Base-by-base conservation (phyloP, 495 filamentous ascomycete genomes). In the Penicillium coffeae region DNA sequence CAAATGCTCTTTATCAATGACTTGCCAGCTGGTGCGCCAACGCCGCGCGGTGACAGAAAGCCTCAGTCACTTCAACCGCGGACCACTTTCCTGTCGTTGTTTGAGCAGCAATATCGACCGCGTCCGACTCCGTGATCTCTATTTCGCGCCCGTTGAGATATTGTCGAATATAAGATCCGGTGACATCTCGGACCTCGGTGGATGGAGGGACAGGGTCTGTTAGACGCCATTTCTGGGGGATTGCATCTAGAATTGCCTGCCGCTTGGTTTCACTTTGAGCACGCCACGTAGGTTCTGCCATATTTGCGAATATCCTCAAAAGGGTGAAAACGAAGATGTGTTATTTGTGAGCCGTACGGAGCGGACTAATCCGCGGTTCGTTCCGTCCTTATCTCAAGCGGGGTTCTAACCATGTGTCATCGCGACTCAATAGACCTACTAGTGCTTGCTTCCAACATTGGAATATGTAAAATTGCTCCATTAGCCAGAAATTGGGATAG, bases 141-240 rank as follows among this genome's bases (percentile, higher is more conserved):
- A 84, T 68, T 48, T 87, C 83, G 16, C 69, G 52, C 8, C 65
- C 42, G 3, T 66, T 73, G 0, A 87, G 68, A 48, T 71, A 84
- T 39, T 82, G 73, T 16, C 77, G 71, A 14, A 86, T 78, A 55
- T 79, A 84, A 25, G 51, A 21, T 2, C 77, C 81, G 0, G 83
- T 86, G n/a, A 87, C 76, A 65, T 87, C 83, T 37, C 69, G 70
- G 45, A 78, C 73, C 49, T 84, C 73, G 19, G 65, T 59, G 1
- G 69, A 48, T 3, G 76, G 57, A 4, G 81, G 80, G 0, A 82
- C 58, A 2, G 64, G 63, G 10, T 58, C 58, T 8, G 69, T 34
- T 5, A 87, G 52, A 9, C 68, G 68, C 81, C 83, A 85, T 65
- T 77, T 72, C 33, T 68, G 33, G 0, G 83, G 81, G 40, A 87